Percentiles rank a stretch among this genome's conserved stretches.
These are phyloP conservation scores for Chytriomyces confervae DNA, from an alignment of 192 early-diverging fungal species.

Conservation along the genomic window DNA sequence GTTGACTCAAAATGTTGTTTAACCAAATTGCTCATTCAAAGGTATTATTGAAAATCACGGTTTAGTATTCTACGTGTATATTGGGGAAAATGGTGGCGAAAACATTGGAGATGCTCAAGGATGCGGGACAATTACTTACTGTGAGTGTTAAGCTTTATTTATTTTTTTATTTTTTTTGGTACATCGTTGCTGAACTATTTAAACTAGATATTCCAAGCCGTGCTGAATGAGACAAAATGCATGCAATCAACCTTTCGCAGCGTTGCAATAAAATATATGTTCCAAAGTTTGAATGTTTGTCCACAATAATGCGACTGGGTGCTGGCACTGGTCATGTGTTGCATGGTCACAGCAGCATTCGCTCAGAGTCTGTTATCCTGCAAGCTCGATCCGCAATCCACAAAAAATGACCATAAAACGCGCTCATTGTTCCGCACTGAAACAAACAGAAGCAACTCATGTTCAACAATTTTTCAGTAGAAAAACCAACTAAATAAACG, in stretches of 20 bases:
- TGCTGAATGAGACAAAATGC: neutral
- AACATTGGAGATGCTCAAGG: constrained; percentile 23
- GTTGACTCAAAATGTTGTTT: too few species aligned
- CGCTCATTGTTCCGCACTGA: too few species aligned
- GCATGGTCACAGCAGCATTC: too few species aligned
- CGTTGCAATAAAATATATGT: neutral
- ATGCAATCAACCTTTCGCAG: neutral
- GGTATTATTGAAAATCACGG: constrained; percentile 45
- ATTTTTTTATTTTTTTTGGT: neutral
- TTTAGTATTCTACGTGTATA: constrained; percentile 39
- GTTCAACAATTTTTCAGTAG: too few species aligned
- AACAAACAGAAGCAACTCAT: too few species aligned
- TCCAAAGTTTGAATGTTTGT: neutral
- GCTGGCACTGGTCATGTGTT: too few species aligned
- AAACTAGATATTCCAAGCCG: constrained; percentile 11
- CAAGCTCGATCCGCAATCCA: too few species aligned
- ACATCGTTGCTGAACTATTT: too few species aligned
- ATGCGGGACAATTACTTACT: constrained; percentile 35
- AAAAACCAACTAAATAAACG: too few species aligned
- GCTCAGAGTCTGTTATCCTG: too few species aligned
- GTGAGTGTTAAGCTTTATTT: neutral
- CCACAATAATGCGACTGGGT: too few species aligned
- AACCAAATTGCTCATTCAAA: neutral
- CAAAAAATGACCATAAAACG: too few species aligned
- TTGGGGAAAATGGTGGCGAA: constrained; percentile 30